phyloP scores from a whole-genome alignment of 2,329 filamentous ascomycete species.

The Tolypocladium album region DNA sequence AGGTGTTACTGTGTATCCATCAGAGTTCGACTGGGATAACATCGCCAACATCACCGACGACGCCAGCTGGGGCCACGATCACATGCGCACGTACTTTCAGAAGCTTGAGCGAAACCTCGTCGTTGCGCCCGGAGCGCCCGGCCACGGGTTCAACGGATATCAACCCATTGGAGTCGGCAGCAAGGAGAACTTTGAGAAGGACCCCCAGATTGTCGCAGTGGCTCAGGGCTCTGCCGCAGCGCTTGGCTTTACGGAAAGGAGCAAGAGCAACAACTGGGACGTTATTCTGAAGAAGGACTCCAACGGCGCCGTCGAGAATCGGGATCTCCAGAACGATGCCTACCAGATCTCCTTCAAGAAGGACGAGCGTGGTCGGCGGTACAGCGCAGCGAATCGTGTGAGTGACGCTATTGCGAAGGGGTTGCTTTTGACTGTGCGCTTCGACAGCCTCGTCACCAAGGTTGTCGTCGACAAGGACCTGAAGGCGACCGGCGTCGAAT shows the following conservation, averaged over 20 bases:
- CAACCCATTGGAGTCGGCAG: constrained; percentile 10
- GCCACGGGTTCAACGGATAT: constrained; percentile 31
- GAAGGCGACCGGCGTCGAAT: constrained; percentile 21
- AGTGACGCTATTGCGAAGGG: constrained; percentile 9
- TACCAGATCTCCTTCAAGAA: constrained; percentile 1
- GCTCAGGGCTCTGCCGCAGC: constrained; percentile 1
- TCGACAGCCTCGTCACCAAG: constrained; percentile 21
- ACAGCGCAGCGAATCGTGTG: constrained; percentile 3
- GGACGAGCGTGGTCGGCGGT: neutral
- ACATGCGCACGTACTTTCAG: constrained; percentile 30
- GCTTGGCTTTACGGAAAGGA: neutral
- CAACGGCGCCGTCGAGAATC: neutral
- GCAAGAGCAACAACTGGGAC: neutral
- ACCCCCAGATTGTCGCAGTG: constrained; percentile 28
- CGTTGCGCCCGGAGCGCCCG: constrained; percentile 21
- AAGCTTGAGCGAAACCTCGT: constrained; percentile 32
- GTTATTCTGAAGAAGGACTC: neutral
- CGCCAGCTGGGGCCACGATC: constrained; percentile 24
- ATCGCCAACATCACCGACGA: constrained; percentile 31
- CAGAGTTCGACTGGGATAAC: constrained; percentile 28
- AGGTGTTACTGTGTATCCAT: constrained; percentile 25
- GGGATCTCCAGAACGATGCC: neutral
- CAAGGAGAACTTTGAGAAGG: constrained; percentile 9
- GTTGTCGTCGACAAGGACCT: constrained; percentile 24
- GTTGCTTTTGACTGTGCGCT: constrained; percentile 11